Evolutionary conservation across 1,139 yeast genomes (phyloP).

Genomic region (Tardiomyces blankii): DNA sequence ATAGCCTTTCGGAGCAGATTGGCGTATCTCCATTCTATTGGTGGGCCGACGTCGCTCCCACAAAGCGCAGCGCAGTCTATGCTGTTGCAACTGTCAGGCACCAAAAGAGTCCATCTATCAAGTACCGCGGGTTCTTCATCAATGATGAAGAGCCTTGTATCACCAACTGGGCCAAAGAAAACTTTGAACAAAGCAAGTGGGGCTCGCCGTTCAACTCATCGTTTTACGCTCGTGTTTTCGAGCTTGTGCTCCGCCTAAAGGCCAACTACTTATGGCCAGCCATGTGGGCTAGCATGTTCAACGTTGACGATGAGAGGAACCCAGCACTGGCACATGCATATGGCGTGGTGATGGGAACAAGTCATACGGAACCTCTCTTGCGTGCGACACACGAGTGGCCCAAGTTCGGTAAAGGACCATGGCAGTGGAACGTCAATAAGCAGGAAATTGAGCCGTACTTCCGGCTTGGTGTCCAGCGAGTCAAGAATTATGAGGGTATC

Average conservation of each 20-base stretch:
- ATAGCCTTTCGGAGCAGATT: slow-evolving; percentile 10
- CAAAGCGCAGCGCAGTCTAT: slow-evolving; percentile 5
- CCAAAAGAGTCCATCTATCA: slow-evolving; percentile 9
- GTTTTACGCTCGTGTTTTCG: slow-evolving; percentile 12
- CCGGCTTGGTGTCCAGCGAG: slow-evolving; percentile 9
- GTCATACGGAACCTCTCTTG: slow-evolving; percentile 13
- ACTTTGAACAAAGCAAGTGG: slow-evolving; percentile 5
- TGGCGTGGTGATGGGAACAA: slow-evolving; percentile 13
- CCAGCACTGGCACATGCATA: slow-evolving; percentile 12
- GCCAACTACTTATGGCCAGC: slow-evolving; percentile 14
- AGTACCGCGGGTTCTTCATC: slow-evolving; percentile 12
- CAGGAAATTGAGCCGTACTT: slow-evolving; percentile 8
- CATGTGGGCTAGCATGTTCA: slow-evolving; percentile 13
- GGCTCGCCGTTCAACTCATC: slow-evolving; percentile 9
- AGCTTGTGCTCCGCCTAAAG: slow-evolving; percentile 10
- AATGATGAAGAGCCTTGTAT: slow-evolving; percentile 13
- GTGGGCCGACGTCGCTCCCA: slow-evolving; percentile 11
- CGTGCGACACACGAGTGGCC: slow-evolving; percentile 14
- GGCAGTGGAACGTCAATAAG: slow-evolving; percentile 11
- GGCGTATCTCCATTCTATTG: slow-evolving; percentile 13
- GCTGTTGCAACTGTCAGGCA: slow-evolving; percentile 2
- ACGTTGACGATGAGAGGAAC: slow-evolving; percentile 9
- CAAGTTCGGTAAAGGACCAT: slow-evolving; percentile 11
- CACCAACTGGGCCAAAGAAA: slow-evolving; percentile 8
- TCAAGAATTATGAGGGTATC: slow-evolving; percentile 10